Base-by-base conservation (phyloP, 768 basidiomycete species). In the Dictyophora rubrovolvata region DNA sequence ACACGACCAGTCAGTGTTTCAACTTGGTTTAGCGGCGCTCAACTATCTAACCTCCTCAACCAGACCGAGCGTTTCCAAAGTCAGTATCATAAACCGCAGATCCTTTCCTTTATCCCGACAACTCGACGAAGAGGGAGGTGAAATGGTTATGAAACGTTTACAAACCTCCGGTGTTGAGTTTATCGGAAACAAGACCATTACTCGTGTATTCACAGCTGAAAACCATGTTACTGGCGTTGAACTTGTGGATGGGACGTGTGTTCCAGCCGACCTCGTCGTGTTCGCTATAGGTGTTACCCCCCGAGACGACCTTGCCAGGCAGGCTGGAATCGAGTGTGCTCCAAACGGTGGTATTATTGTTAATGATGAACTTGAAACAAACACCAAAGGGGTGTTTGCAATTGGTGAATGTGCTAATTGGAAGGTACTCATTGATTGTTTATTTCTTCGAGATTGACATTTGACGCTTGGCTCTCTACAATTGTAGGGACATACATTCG, bases 341-440 rank as follows among this genome's bases (percentile, higher is more conserved):
- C 53, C 69, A 0, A 73, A 74, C 18, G 81, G 83, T 6, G 87
- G 87, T 0, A 75, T 89, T 61, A 65, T 76, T 4, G 81, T 87
- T 8, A 74, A 78, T 33, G 82, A 86, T 59, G 69, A 72, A 54
- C 69, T 88, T 51, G 68, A 73, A 64, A 87, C 86, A 1, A 82
- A 77, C 10, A 78, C 75, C 0, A 65, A 76, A 46, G 79, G 82
- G 54, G 78, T 87, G 6, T 88, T 80, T 62, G 86, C 87, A 6
- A 83, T 89, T 52, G 87, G 87, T 5, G 87, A 88, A 68, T 89
- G 87, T 65, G 86, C 86, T 1, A 76, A 74, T 52, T 89, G 85
- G 85, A 74, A 71, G 35, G 60, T 65, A 42, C 28, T 28, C 28
- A 42, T 10, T 51, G 12, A 42, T n/a, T 9, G 21, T 20, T 35